A percentile compares a stretch with the other conserved stretches of the same genome.
Conservation (phyloP, 208 protist species). For the Trypanosoma grayi region DNA sequence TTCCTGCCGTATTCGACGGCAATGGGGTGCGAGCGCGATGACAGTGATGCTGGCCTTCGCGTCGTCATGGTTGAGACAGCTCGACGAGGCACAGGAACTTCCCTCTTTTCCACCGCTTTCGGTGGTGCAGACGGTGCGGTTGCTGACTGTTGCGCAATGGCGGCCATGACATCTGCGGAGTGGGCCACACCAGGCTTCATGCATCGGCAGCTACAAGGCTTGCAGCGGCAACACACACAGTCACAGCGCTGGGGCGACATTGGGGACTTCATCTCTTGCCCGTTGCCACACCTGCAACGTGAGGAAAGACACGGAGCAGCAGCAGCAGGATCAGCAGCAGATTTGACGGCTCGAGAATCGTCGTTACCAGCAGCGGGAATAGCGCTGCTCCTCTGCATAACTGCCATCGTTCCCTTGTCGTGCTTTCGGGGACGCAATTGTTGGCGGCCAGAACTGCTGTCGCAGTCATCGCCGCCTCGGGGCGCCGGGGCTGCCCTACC, state of each 20-base stretch:
- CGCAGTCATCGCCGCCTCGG: neutral
- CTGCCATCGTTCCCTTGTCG: slow-evolving; percentile 2
- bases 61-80: neutral
- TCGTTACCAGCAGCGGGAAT: neutral
- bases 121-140: slow-evolving; percentile 4
- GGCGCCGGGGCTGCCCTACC: neutral
- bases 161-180: slow-evolving; percentile 1
- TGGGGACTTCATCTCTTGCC: neutral
- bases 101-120: slow-evolving; percentile 4
- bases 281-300: slow-evolving; percentile 4
- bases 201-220: slow-evolving; percentile 18
- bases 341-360: too few species aligned
- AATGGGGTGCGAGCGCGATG: neutral
- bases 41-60: neutral
- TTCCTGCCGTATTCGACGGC: slow-evolving; percentile 53
- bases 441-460: neutral
- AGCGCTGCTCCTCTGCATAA: neutral
- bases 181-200: neutral
- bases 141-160: neutral
- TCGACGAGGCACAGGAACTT: neutral
- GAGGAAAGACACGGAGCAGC: neutral
- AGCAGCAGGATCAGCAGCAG: neutral
- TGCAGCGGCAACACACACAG: slow-evolving; percentile 7
- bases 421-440: neutral
- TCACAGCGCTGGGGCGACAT: neutral